Base-by-base conservation (phyloP, 2,329 filamentous ascomycete genomes). In the Lasiodiplodia gonubiensis region DNA sequence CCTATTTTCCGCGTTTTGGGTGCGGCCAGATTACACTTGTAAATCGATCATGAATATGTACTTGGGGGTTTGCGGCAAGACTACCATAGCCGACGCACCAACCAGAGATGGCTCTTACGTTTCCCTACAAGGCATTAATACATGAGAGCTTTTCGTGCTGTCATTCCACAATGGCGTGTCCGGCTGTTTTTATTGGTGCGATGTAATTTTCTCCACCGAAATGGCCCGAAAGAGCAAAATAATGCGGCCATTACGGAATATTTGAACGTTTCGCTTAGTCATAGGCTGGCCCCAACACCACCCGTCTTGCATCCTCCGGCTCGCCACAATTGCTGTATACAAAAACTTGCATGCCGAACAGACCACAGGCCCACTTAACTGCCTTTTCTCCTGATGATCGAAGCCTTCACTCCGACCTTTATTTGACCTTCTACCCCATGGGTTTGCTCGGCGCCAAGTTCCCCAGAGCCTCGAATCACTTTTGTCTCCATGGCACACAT, bases 1-100 rank as follows among this genome's bases (percentile, higher is more conserved):
- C 77, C 76, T 7, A 69, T 79, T 2, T 80, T 74, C 57, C 59
- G 46, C 30, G 21, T 49, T 46, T 10, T 46, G 42, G 12, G 23
- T 27, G 25, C 30, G 30, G 30, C 30, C 30, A 2, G 30, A 33
- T 33, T 33, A 33, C 30, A 33, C 8, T 33, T 33, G 30, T 2
- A 33, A 33, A 33, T 33, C 1, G 30, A 33, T 33, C 30, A 33
- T 2, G 30, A 33, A 33, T 33, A n/a, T n/a, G n/a, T n/a, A n/a
- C n/a, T n/a, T n/a, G n/a, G 30, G 30, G 30, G 30, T 33, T 33
- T 33, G 30, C 30, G 30, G 30, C 30, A 33, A 33, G 30, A 6
- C 30, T 33, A 33, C 30, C 30, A 33, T 33, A 33, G 10, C 30
- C 30, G 10, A 10, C 10, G 30, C 30, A 33, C 30, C 30, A 33